Evolutionary conservation across 2,329 filamentous ascomycete genomes (phyloP), one percentile per base, ranked within the genome.

Genomic region (Grosmannia huntii): DNA sequence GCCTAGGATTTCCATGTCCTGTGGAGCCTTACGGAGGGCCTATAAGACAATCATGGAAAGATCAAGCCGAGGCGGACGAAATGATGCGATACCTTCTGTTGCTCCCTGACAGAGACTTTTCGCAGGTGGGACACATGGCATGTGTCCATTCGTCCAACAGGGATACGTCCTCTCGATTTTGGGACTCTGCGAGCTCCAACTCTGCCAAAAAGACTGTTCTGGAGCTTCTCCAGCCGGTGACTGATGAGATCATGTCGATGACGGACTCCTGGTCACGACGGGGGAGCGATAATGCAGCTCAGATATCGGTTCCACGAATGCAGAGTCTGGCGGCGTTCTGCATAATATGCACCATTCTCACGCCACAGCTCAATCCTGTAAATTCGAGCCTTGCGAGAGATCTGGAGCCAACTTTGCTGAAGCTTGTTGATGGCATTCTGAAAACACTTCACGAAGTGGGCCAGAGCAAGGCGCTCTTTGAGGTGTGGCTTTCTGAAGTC

Each of bases 71-170:
- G 49, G 73, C 71, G 12, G 71, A 74, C 51, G 64, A 68, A 7
- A 71, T 81, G 60, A 72, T 78, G 44, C 71, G 75, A 52, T 86
- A 85, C 61, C 71, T 84, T 5, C 70, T 85, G 2, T 72, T 84
- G 1, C 69, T 84, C 12, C 72, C 76, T 1, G 68, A 71, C 19
- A 60, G 64, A 9, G 23, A 16, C 1, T 27, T 46, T 6, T 23
- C 49, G 4, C 44, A 25, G 21, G 25, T 41, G 1, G 55, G 52
- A 5, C 55, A 49, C 16, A 23, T 53, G 16, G 44, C 31, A 4
- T 63, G 60, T 31, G 52, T 31, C 10, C 51, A 59, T 25, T 60
- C 59, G 3, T 50, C 49, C 6, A n/a, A 53, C 21, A 33, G 60
- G 53, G 41, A 14, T 7, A n/a, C 33, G 6, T 28, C 60, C 9